These are phyloP conservation scores for Aspergillus coremiiformis DNA, from an alignment of 495 filamentous ascomycete genomes.

Conservation along the genomic window DNA sequence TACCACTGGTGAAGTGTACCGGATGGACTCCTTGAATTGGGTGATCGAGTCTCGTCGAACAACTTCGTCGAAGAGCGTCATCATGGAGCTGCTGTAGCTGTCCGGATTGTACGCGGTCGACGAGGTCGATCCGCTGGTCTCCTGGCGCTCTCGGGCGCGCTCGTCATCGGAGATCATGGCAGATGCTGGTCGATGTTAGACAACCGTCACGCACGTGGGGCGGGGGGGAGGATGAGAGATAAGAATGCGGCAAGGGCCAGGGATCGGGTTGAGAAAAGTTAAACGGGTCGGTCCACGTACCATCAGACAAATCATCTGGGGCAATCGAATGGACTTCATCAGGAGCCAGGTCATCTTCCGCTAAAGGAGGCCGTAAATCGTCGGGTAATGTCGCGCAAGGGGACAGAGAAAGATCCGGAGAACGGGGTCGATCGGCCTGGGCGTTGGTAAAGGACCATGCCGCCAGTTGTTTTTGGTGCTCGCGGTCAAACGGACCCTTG, in stretches of 20 bases:
- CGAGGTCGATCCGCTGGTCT: constrained; percentile 29
- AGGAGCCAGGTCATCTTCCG: constrained; percentile 21
- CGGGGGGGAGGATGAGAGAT: no score
- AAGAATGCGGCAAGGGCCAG: constrained; percentile 1
- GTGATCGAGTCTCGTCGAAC: constrained; percentile 25
- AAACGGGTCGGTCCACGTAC: constrained; percentile 21
- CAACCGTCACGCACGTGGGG: not conserved
- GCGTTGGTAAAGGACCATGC: constrained; percentile 43
- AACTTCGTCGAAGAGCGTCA: constrained; percentile 31
- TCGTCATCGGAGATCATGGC: constrained; percentile 15
- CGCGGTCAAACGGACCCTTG: constrained; percentile 43
- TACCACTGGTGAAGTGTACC: constrained; percentile 28
- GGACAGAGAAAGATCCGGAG: constrained; percentile 32
- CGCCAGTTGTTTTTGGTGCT: constrained; percentile 43
- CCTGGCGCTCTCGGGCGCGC: constrained; percentile 22
- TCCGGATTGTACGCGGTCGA: constrained; percentile 35
- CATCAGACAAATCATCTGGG: constrained; percentile 11
- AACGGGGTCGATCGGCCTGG: constrained; percentile 29
- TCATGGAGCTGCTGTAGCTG: constrained; percentile 35
- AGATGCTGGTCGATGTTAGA: constrained; percentile 15
- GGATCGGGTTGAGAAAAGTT: not conserved
- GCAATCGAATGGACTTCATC: constrained; percentile 19
- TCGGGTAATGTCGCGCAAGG: constrained; percentile 32
- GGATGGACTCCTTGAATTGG: constrained; percentile 32
- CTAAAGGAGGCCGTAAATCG: constrained; percentile 9